Base-by-base conservation (phyloP, 2,329 filamentous ascomycete species). In the Decorospora gaudefroyi region DNA sequence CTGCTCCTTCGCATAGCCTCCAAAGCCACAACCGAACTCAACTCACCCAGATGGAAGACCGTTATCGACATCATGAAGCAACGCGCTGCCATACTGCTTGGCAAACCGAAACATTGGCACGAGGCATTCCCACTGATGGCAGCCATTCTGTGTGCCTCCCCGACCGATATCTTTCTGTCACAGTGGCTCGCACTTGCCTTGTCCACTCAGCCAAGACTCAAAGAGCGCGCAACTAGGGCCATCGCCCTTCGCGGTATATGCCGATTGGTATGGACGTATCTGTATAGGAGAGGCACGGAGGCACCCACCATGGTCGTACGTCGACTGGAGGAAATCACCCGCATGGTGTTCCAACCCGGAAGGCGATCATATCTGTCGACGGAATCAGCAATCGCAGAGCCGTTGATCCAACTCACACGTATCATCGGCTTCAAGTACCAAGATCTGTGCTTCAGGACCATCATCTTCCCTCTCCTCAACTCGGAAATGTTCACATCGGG, bases 391-490 rank as follows among this genome's bases (percentile, higher is more conserved):
- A 86, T 95, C 48, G 86, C 88, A 2, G 91, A 96, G 33, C 92
- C 93, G 1, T 74, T 97, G 54, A 92, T 97, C 43, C 91, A 97
- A 61, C 84, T 97, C 19, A 91, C 97, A 50, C 84, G 95, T 22
- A 90, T 96, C 62, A 90, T 99, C 62, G 95, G 92, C 2, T 96
- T 87, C 74, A 95, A 89, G 64, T 84, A 95, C 58, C 91, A 92
- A 39, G 93, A 99, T 61, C 86, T 95, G 53, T 97, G 92, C 71
- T 96, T 97, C 71, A 83, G 86, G 56, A 88, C 79, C 32, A 87
- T 97, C 53, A 89, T 99, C n/a, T 97, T 96, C 59, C 93, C 92
- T 3, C 75, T 99, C 25, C 87, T 99, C 64, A 96, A 95, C 65
- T 90, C 90, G 1, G 92, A 96, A 38, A 76, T 90, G n/a, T 93